These are phyloP conservation scores for Chytriomyces confervae DNA, from an alignment of 192 early-diverging fungal species.

Conservation along the genomic window DNA sequence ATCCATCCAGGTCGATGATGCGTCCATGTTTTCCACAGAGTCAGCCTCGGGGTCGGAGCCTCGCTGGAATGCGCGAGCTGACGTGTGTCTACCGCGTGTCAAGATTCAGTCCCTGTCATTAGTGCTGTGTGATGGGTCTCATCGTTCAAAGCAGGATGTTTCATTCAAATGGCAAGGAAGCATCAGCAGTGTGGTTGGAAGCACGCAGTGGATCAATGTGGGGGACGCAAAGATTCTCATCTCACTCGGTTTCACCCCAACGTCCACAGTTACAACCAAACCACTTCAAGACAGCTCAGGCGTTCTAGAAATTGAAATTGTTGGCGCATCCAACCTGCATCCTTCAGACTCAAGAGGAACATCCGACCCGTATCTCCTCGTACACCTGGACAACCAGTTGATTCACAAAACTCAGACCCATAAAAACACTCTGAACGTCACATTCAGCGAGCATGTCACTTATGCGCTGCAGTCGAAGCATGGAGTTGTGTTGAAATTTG, in stretches of 20 bases:
- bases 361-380: slow-evolving; percentile 50
- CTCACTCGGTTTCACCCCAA: no score
- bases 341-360: slow-evolving; percentile 56
- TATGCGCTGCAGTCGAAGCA: slow-evolving; percentile 38
- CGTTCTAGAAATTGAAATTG: slow-evolving; percentile 47
- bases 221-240: no score
- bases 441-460: slow-evolving; percentile 59
- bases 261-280: no score
- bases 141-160: no score
- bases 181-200: no score
- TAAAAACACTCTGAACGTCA: slow-evolving; percentile 73
- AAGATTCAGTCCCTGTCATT: slow-evolving; percentile 16
- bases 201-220: no score
- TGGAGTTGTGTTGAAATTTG: slow-evolving; percentile 41
- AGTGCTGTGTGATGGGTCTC: slow-evolving; percentile 28
- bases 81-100: slow-evolving; percentile 36
- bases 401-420: slow-evolving; percentile 72
- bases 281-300: no score
- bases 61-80: slow-evolving; percentile 41
- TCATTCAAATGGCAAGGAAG: no score
- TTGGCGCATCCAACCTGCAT: slow-evolving; percentile 55
- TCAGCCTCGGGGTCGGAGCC: slow-evolving; percentile 26
- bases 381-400: slow-evolving; percentile 42
- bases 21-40: slow-evolving; percentile 49
- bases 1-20: slow-evolving; percentile 56